Percentiles rank a stretch among this genome's conserved stretches.
Evolutionary conservation across 2,329 filamentous ascomycete species (phyloP).

Genomic region (Aspergillus tanneri): DNA sequence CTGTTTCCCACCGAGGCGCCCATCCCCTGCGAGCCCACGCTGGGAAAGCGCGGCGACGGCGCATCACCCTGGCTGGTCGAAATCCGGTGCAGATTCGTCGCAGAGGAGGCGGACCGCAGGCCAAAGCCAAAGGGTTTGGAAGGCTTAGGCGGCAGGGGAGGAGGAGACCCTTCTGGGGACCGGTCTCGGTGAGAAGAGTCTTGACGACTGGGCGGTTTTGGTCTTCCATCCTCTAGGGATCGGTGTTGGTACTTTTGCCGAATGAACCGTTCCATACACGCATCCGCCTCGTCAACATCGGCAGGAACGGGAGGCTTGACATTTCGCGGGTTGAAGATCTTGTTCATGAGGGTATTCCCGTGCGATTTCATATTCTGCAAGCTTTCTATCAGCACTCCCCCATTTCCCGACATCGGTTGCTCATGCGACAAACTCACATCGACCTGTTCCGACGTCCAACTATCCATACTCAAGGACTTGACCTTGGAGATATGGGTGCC

Average conservation of each 20-base stretch:
- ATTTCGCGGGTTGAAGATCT: conserved; percentile 82
- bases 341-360: conserved; percentile 83
- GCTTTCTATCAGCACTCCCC: not conserved
- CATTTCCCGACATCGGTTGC: not conserved
- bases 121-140: conserved; percentile 62
- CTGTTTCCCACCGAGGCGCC: conserved; percentile 63
- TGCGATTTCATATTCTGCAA: conserved; percentile 86
- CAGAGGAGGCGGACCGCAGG: conserved; percentile 67
- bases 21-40: conserved; percentile 52
- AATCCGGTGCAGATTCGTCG: conserved; percentile 61
- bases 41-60: conserved; percentile 27
- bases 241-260: conserved; percentile 84
- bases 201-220: conserved; percentile 50
- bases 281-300: conserved; percentile 88
- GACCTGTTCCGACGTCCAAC: conserved; percentile 92
- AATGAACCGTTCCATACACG: conserved; percentile 93
- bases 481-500: conserved; percentile 98
- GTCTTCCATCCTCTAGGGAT: conserved; percentile 50
- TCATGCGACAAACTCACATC: conserved; percentile 62
- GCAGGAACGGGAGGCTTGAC: conserved; percentile 80
- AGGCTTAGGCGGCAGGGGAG: conserved; percentile 60
- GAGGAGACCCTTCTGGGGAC: conserved; percentile 56
- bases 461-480: conserved; percentile 98
- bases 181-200: conserved; percentile 55
- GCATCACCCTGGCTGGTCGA: conserved; percentile 55